phyloP scores from a whole-genome alignment of 495 filamentous ascomycete species.

The Apiosordaria backusii region DNA sequence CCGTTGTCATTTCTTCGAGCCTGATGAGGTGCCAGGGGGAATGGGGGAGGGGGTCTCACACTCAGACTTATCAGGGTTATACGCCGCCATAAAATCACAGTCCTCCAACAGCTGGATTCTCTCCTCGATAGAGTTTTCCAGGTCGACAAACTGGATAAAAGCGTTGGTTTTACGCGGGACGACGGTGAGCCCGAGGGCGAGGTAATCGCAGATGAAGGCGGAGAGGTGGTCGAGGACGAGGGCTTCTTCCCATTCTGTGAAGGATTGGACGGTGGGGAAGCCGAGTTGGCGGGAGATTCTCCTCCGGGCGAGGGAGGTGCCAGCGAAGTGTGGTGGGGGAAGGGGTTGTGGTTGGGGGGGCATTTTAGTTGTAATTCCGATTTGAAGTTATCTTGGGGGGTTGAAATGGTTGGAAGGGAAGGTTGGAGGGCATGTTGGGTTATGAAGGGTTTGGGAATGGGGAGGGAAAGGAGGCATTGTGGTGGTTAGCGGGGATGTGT shows the following conservation, averaged over 20 bases:
- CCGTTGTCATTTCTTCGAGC: background rate
- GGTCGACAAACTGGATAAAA: constrained; percentile 12
- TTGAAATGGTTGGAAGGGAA: background rate
- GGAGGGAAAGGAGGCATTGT: background rate
- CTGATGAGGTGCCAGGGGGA: no score
- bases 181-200: constrained; percentile 6
- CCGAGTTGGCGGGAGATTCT: constrained; percentile 9
- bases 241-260: constrained; percentile 12
- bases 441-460: background rate
- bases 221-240: constrained; percentile 15
- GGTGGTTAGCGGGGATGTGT: background rate
- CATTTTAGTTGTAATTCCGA: background rate
- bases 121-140: constrained; percentile 4
- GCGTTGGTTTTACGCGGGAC: background rate
- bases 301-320: background rate
- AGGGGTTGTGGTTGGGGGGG: background rate
- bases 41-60: constrained; percentile 8
- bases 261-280: background rate
- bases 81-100: background rate
- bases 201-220: constrained; percentile 18
- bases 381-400: background rate
- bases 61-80: constrained; percentile 12
- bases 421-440: background rate
- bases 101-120: constrained; percentile 6
- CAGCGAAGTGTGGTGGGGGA: no score